phyloP scores from a whole-genome alignment of 768 basidiomycete species.

The Rhodosporidiobolus sp. region DNA sequence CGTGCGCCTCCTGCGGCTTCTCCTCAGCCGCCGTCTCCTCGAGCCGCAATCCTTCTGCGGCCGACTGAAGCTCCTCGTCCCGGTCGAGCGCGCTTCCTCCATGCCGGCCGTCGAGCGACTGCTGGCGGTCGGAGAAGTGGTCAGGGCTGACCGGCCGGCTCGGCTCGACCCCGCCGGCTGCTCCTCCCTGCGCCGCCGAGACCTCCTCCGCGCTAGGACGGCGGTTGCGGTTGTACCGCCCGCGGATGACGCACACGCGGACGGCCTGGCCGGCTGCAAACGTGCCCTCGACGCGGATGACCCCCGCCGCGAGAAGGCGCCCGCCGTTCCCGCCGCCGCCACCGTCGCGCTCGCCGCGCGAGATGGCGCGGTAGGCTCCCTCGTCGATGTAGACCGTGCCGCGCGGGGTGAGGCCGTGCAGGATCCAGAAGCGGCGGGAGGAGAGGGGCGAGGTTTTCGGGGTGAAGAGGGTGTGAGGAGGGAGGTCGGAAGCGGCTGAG shows the following conservation, averaged over 20 bases:
- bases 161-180: not conserved
- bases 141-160: slow-evolving; percentile 42
- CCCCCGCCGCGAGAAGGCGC: slow-evolving; percentile 84
- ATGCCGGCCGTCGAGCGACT: not conserved
- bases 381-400: slow-evolving; percentile 83
- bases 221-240: slow-evolving; percentile 29
- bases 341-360: slow-evolving; percentile 59
- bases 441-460: slow-evolving; percentile 67
- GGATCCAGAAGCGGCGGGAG: slow-evolving; percentile 93
- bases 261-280: slow-evolving; percentile 97
- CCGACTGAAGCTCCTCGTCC: slow-evolving; percentile 6
- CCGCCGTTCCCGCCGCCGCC: slow-evolving; percentile 64
- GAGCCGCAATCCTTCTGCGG: not conserved
- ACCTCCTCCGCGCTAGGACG: slow-evolving; percentile 33
- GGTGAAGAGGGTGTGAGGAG: slow-evolving; percentile 84
- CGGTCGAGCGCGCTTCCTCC: not conserved
- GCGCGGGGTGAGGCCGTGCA: slow-evolving; percentile 85
- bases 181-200: not conserved
- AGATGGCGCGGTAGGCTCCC: slow-evolving; percentile 82
- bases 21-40: not conserved
- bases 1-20: slow-evolving; percentile 20
- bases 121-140: slow-evolving; percentile 47
- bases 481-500: slow-evolving; percentile 46
- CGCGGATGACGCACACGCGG: slow-evolving; percentile 62
- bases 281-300: slow-evolving; percentile 75